Conservation (phyloP, 768 basidiomycete genomes). For the Steccherinum ochraceum region DNA sequence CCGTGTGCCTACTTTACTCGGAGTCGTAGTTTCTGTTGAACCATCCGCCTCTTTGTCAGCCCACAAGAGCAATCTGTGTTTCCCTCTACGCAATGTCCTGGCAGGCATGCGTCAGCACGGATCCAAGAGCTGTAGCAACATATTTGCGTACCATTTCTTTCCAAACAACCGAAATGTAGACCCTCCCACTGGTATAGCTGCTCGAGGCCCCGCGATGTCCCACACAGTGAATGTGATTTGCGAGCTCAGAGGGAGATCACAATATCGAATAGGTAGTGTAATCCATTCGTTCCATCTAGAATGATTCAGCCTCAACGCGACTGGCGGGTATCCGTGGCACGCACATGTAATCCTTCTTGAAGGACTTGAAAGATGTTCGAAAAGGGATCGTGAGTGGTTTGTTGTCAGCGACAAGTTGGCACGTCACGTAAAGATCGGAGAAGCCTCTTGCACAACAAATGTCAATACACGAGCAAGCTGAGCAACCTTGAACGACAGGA, state of each 20-base stretch:
- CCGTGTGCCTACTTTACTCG: constrained; percentile 71
- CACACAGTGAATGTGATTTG: constrained; percentile 94
- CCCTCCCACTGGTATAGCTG: constrained; percentile 81
- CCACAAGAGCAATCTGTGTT: constrained; percentile 86
- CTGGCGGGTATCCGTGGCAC: no score
- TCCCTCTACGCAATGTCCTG: constrained; percentile 87
- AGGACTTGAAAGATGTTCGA: constrained; percentile 88
- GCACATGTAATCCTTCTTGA: constrained; percentile 76
- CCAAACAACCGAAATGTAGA: constrained; percentile 88
- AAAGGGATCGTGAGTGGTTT: constrained; percentile 89
- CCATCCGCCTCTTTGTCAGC: constrained; percentile 82
- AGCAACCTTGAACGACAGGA: constrained; percentile 4
- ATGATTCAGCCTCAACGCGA: no score
- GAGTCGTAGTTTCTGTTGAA: constrained; percentile 72
- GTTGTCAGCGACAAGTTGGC: constrained; percentile 89
- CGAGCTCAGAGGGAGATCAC: constrained; percentile 83
- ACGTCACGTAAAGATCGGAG: constrained; percentile 91
- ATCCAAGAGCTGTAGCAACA: not conserved
- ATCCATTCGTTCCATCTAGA: constrained; percentile 91
- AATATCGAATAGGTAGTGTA: constrained; percentile 85
- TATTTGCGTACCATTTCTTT: constrained; percentile 71
- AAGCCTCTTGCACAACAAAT: constrained; percentile 47
- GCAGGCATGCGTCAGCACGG: not conserved
- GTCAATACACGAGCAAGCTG: constrained; percentile 9
- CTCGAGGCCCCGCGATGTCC: constrained; percentile 85